Evolutionary conservation across 148 eudicot species (phyloP).

Genomic region (Rhododendron mucronatum): DNA sequence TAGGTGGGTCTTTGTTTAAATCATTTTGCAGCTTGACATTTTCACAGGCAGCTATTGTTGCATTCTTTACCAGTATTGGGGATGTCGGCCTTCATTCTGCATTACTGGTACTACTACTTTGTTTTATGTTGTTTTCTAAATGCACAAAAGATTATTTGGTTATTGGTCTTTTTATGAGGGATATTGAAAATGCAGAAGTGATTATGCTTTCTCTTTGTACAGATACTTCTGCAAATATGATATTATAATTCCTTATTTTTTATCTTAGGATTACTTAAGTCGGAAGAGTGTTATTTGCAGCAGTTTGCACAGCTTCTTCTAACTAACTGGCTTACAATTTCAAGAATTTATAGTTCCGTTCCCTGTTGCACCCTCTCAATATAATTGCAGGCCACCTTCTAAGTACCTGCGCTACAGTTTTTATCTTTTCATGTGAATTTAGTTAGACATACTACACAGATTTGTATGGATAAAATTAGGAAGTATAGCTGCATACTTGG

Average conservation of each 20-base stretch:
- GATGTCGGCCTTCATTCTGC: slow-evolving; percentile 58
- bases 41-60: slow-evolving; percentile 53
- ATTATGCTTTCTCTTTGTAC: no score
- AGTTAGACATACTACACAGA: background rate
- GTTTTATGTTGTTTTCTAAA: background rate
- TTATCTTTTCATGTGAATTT: background rate
- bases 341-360: background rate
- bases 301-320: background rate
- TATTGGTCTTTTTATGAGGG: background rate
- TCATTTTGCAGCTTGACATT: slow-evolving; percentile 57
- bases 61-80: slow-evolving; percentile 58
- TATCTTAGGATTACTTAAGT: background rate
- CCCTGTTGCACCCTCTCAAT: background rate
- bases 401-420: background rate
- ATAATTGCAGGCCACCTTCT: background rate
- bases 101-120: slow-evolving; percentile 36
- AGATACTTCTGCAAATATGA: background rate
- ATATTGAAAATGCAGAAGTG: background rate
- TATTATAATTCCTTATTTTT: background rate
- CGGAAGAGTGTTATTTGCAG: background rate
- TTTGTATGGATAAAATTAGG: background rate
- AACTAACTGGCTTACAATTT: background rate
- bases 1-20: background rate
- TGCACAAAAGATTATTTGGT: background rate
- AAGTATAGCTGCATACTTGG: background rate